Conservation (phyloP, 768 basidiomycete species). For the Boletus subparvulus region DNA sequence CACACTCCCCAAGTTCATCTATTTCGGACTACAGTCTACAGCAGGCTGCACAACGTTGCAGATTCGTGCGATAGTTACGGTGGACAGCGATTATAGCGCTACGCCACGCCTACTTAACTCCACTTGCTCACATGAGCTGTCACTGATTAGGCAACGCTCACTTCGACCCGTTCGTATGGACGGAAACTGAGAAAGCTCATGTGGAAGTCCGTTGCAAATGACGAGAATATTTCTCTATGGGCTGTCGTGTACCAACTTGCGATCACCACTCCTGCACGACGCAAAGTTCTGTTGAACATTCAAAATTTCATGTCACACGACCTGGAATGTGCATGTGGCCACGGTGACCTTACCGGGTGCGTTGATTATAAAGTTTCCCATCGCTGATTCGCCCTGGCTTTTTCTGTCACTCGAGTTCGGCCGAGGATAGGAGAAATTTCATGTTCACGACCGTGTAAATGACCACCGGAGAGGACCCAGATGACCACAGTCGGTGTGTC, state of each 20-base stretch:
- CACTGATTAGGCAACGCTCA: slow-evolving; percentile 4
- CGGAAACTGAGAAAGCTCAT: not conserved
- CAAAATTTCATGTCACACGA: slow-evolving; percentile 17
- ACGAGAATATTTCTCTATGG: not conserved
- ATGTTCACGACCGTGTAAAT: not conserved
- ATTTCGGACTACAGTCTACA: slow-evolving; percentile 1
- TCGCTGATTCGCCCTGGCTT: not conserved
- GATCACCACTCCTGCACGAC: not conserved
- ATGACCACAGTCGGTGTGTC: not conserved
- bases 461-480: no score
- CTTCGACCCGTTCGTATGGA: not conserved
- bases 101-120: not conserved
- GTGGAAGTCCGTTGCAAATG: not conserved
- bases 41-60: not conserved
- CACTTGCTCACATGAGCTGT: slow-evolving; percentile 17
- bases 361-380: not conserved
- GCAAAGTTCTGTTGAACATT: not conserved
- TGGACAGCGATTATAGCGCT: not conserved
- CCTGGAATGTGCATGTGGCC: slow-evolving; percentile 1
- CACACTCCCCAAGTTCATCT: not conserved
- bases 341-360: not conserved
- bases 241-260: not conserved
- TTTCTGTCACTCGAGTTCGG: not conserved
- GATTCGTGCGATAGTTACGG: not conserved
- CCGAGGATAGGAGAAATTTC: not conserved